These are phyloP conservation scores for Mrakia frigida DNA, from an alignment of 768 basidiomycete species.

Conservation along the genomic window DNA sequence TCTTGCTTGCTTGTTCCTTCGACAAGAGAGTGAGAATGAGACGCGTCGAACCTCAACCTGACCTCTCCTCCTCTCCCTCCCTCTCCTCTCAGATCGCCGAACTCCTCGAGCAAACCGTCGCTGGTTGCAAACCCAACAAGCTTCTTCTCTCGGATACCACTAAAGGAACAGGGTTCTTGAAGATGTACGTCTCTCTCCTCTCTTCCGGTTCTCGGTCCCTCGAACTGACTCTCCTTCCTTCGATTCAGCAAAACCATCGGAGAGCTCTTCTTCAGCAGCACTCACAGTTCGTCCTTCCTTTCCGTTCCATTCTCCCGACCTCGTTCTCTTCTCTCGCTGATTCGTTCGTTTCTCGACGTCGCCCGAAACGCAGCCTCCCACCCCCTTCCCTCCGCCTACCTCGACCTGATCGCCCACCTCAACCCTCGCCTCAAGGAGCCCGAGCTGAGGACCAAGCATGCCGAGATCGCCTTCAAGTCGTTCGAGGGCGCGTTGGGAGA, in stretches of 20 bases:
- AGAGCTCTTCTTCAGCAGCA: neutral
- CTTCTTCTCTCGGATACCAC: neutral
- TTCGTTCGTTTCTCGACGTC: too few species aligned
- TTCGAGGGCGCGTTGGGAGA: neutral
- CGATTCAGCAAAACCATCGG: neutral
- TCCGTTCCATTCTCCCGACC: neutral
- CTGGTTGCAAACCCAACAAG: neutral
- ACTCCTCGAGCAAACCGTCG: neutral
- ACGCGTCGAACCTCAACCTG: neutral
- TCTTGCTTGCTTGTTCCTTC: neutral
- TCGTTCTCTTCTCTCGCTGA: neutral
- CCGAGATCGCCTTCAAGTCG: neutral
- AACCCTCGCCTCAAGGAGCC: neutral
- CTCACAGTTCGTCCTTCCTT: neutral
- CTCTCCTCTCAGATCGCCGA: neutral
- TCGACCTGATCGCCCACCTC: constrained; percentile 4
- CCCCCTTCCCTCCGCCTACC: neutral
- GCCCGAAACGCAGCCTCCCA: neutral
- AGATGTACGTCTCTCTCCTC: neutral
- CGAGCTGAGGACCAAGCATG: neutral
- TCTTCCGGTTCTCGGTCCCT: neutral
- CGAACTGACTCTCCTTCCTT: neutral
- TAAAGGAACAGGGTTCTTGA: neutral
- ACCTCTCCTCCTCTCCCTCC: neutral
- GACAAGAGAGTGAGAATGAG: neutral